Base-by-base conservation (phyloP, 2,329 filamentous ascomycete species). In the Aspergillus tubingensis region DNA sequence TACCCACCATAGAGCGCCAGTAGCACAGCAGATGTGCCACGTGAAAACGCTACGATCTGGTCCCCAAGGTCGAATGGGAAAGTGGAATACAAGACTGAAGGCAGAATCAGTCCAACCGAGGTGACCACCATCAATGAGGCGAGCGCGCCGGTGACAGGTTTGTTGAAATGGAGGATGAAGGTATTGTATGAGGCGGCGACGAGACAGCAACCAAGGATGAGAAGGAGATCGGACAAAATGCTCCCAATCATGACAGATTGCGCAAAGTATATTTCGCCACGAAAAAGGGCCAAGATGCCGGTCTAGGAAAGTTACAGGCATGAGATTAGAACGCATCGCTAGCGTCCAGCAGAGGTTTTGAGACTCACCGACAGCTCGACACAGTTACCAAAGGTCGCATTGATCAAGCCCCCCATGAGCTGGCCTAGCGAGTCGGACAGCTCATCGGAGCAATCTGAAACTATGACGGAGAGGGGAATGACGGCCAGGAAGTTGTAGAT, bases 161-260 rank as follows among this genome's bases (percentile, higher is more conserved):
- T 64, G 54, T 77, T 76, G 67, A 77, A 77, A 15, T 69, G 78
- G 70, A 91, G 88, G 73, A 91, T 86, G 49, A 82, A 82, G 76
- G 88, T 85, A 67, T 81, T 80, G 65, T 90, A 79, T 36, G 88
- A 88, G 57, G 89, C 89, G 55, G 88, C 84, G 66, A 91, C 78
- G 76, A 90, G 89, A 75, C 87, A 90, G 81, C 88, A 88, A 69
- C 88, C 88, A 73, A 90, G 84, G 53, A 91, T 53, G 62, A 96
- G 86, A 6, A 96, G 83, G 64, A 96, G 86, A 78, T 96, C 96
- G 64, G 92, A 96, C 36, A 96, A 82, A 68, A 96, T 94, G 68
- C 89, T 92, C 47, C 92, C 92, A 36, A 96, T 86, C 91, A 96
- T 96, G 60, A 91, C 93, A 21, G 92, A 88, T 78, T 96, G 92